Base-by-base conservation (phyloP, 805 yeast genomes). In the Lipomyces yamadae region DNA sequence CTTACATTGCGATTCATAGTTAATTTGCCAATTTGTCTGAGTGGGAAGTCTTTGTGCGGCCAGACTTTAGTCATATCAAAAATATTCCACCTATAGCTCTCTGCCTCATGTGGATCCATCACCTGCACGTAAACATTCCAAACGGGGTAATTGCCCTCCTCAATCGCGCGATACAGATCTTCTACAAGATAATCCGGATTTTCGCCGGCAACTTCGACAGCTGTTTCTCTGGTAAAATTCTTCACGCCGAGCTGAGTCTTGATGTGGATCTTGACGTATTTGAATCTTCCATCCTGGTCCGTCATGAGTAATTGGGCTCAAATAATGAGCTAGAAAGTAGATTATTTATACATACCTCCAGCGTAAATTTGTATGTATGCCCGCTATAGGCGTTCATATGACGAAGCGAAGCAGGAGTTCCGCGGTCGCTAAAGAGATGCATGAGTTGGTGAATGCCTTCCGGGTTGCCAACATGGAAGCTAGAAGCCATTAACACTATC, bases 51-150 rank as follows among this genome's bases (percentile, higher is more conserved):
- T 73, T 80, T 81, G 76, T 92, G 96, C 45, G 97, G 92, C 97
- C 97, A 92, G 64, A 90, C 89, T 82, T 92, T 92, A 70, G 97
- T 92, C 78, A 92, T 83, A 79, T 92, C 97, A 76, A 90, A 91
- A 56, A 92, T 93, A 4, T 94, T 89, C 80, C 89, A 91, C 76
- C 89, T 88, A 60, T 85, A 85, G 68, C 86, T 79, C 78, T 88
- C 84, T 67, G 96, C 92, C 79, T 92, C 87, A 73, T 86, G 90
- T 68, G 85, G 85, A 45, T 96, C 89, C 97, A 92, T 92, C 56
- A 91, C 85, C 82, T 92, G 97, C 62, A 92, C 80, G 79, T 89
- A 91, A 69, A 85, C 86, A 48, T 93, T 90, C 97, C 97, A 92
- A 1, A 91, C 83, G 71, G 97, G 97, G 75, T 73, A 76, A 68